A percentile compares a stretch with the other conserved stretches of the same genome.
Evolutionary conservation across 1,284 basidiomycete species (phyloP).

Genomic region (Meira miltonrushii): DNA sequence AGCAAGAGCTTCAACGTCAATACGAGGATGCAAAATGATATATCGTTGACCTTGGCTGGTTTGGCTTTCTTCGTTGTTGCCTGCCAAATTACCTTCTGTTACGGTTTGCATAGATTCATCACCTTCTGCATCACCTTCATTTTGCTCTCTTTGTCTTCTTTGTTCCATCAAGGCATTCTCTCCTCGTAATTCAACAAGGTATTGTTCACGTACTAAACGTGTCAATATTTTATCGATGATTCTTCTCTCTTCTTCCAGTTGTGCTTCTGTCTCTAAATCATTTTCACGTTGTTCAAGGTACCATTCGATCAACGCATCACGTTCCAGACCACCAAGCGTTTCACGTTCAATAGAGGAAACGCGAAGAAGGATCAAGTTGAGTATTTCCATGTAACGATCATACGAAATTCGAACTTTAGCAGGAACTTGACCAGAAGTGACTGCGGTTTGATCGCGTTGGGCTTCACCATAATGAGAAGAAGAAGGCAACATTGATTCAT

Average conservation of each 20-base stretch:
- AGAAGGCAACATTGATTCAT: neutral
- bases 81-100: too few relatives aligned
- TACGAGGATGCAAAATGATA: slow-evolving; percentile 6
- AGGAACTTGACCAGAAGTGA: slow-evolving; percentile 6
- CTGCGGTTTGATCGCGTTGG: slow-evolving; percentile 5
- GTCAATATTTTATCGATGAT: slow-evolving; percentile 81
- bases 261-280: slow-evolving; percentile 75
- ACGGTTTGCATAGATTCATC: neutral
- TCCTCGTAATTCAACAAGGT: slow-evolving; percentile 39
- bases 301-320: slow-evolving; percentile 90
- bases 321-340: slow-evolving; percentile 65
- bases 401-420: slow-evolving; percentile 81
- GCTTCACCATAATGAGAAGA: neutral
- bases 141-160: neutral
- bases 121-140: neutral
- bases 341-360: slow-evolving; percentile 72
- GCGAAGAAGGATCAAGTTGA: slow-evolving; percentile 79
- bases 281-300: slow-evolving; percentile 76
- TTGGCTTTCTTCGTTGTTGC: neutral
- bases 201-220: slow-evolving; percentile 74
- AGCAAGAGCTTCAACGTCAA: neutral
- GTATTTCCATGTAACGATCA: slow-evolving; percentile 86
- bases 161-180: neutral
- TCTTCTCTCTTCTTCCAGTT: slow-evolving; percentile 86
- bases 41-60: neutral